phyloP scores from a whole-genome alignment of 148 eudicot species.

The Cornus florida region DNA sequence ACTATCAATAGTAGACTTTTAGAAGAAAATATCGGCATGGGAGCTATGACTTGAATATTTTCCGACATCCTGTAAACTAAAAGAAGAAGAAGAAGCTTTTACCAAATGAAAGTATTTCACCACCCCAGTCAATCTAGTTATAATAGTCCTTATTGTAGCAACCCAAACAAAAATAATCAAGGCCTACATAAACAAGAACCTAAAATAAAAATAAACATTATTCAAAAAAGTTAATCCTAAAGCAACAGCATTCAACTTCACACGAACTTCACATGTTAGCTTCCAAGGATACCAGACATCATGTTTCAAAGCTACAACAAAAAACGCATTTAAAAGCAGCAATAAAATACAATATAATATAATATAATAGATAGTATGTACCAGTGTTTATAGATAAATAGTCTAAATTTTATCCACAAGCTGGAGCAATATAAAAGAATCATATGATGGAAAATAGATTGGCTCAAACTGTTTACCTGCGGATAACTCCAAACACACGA shows the following conservation, averaged over 20 bases:
- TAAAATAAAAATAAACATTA: no score
- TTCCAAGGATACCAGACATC: background rate
- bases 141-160: background rate
- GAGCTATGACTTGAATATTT: no score
- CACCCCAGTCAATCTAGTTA: background rate
- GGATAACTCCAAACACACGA: conserved; percentile 71
- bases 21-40: no score
- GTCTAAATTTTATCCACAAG: background rate
- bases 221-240: no score
- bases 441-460: background rate
- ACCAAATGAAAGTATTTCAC: background rate
- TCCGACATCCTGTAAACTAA: no score
- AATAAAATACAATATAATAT: background rate
- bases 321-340: background rate
- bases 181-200: no score
- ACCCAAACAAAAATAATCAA: no score
- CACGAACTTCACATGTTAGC: no score
- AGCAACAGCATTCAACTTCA: no score
- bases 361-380: no score
- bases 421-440: background rate
- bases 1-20: no score
- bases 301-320: background rate
- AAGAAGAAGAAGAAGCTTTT: no score
- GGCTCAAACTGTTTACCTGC: conserved; percentile 45
- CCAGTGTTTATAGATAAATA: background rate